Evolutionary conservation across 2,329 filamentous ascomycete genomes (phyloP).

Genomic region (Ambrosiella xylebori): DNA sequence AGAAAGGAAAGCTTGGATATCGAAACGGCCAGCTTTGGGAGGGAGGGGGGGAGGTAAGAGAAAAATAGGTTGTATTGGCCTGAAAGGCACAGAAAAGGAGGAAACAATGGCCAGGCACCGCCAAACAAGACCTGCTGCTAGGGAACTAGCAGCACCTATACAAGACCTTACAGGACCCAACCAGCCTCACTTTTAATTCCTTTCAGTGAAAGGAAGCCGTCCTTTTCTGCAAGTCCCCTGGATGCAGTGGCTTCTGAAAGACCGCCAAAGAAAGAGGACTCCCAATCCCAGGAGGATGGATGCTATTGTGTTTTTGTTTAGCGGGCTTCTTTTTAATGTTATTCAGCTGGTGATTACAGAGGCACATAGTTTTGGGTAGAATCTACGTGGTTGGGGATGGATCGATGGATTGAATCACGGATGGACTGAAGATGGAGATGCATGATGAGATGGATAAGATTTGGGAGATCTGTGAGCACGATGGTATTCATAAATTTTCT

Average conservation of each 20-base stretch:
- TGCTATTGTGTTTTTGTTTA: too few species aligned
- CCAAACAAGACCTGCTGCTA: background rate
- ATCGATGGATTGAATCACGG: background rate
- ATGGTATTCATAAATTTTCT: background rate
- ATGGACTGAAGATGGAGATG: background rate
- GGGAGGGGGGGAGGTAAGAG: background rate
- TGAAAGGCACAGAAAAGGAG: background rate
- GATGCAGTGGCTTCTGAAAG: too few species aligned
- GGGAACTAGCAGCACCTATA: background rate
- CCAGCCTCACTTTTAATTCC: background rate
- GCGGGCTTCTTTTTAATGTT: background rate
- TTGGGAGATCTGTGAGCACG: background rate
- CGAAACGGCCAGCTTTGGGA: background rate
- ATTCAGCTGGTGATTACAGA: background rate
- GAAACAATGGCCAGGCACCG: background rate
- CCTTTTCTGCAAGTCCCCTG: too few species aligned
- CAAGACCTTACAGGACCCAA: background rate
- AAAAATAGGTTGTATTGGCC: conserved; percentile 7
- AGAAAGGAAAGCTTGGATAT: conserved; percentile 5
- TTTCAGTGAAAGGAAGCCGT: background rate
- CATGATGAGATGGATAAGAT: background rate
- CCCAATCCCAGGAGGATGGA: too few species aligned
- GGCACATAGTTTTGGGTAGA: background rate
- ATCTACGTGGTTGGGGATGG: background rate
- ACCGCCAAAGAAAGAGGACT: too few species aligned